Evolutionary conservation across 2,329 filamentous ascomycete genomes (phyloP).

Genomic region (Lasiodiplodia citricola): DNA sequence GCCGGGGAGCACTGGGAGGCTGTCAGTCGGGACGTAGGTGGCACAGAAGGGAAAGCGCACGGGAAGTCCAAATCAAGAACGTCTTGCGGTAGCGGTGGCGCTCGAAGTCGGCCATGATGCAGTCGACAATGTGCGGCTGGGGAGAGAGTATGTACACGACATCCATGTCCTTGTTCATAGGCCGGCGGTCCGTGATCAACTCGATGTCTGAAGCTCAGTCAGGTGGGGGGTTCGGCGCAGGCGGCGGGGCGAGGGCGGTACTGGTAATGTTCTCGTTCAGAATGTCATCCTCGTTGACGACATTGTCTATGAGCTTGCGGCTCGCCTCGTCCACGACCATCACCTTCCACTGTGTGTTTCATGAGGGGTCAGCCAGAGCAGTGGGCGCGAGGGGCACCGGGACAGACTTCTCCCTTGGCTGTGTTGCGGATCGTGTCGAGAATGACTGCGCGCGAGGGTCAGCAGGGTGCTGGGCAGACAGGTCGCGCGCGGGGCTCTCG

Average conservation of each 20-base stretch:
- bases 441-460: conserved; percentile 62
- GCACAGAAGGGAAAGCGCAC: conserved; percentile 42
- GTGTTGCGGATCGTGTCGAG: conserved; percentile 76
- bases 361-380: conserved; percentile 27
- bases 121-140: conserved; percentile 87
- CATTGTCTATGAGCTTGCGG: conserved; percentile 86
- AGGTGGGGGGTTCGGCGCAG: conserved; percentile 30
- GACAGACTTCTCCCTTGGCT: conserved; percentile 77
- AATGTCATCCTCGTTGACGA: conserved; percentile 93
- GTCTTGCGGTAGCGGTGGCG: conserved; percentile 78
- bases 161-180: conserved; percentile 86
- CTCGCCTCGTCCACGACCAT: conserved; percentile 85
- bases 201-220: conserved; percentile 77
- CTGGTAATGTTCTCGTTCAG: conserved; percentile 96
- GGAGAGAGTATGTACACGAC: conserved; percentile 92
- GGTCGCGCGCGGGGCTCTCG: conserved; percentile 13
- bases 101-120: conserved; percentile 90
- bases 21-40: conserved; percentile 25
- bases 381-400: conserved; percentile 22
- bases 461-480: conserved; percentile 27
- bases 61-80: conserved; percentile 83
- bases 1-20: conserved; percentile 66
- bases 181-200: conserved; percentile 84
- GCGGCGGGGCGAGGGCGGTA: conserved; percentile 48
- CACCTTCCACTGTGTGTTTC: conserved; percentile 82